Evolutionary conservation across 2,329 filamentous ascomycete species (phyloP).

Genomic region (Dactylella cylindrospora): DNA sequence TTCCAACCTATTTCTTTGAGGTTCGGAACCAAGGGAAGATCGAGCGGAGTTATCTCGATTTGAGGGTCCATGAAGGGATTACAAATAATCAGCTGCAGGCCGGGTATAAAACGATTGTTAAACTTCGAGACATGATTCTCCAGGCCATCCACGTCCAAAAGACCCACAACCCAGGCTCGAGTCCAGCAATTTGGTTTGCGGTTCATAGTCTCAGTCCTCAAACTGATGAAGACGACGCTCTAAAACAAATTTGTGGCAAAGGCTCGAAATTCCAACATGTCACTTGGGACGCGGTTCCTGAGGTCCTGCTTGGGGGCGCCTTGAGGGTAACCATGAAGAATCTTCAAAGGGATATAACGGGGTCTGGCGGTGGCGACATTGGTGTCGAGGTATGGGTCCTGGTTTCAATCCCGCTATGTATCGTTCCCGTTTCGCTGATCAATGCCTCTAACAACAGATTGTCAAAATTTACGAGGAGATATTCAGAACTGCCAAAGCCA

Average conservation of each 20-base stretch:
- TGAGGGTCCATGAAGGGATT: slow-evolving; percentile 2
- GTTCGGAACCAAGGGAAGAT: slow-evolving; percentile 16
- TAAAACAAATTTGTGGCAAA: slow-evolving; percentile 2
- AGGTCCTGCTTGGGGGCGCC: slow-evolving; percentile 9
- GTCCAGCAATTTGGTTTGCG: slow-evolving; percentile 12
- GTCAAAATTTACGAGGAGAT: slow-evolving; percentile 1
- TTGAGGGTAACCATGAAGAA: not conserved
- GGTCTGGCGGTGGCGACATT: too few species aligned
- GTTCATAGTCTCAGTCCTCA: slow-evolving; percentile 19
- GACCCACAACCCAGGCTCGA: not conserved
- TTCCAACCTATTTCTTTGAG: slow-evolving; percentile 23
- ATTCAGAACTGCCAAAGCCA: not conserved
- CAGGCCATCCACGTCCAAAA: slow-evolving; percentile 7
- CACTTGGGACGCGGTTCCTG: slow-evolving; percentile 10
- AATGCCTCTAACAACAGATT: not conserved
- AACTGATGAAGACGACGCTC: slow-evolving; percentile 12
- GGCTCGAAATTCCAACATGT: slow-evolving; percentile 14
- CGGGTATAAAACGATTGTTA: not conserved
- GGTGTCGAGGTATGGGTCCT: too few species aligned
- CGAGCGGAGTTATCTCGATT: too few species aligned
- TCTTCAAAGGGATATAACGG: not conserved
- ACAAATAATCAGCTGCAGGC: slow-evolving; percentile 1
- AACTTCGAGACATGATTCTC: slow-evolving; percentile 1
- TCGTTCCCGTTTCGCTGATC: too few species aligned
- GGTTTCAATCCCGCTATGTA: too few species aligned